Evolutionary conservation across 1,284 basidiomycete genomes (phyloP).

Genomic region (Boletus sp.): DNA sequence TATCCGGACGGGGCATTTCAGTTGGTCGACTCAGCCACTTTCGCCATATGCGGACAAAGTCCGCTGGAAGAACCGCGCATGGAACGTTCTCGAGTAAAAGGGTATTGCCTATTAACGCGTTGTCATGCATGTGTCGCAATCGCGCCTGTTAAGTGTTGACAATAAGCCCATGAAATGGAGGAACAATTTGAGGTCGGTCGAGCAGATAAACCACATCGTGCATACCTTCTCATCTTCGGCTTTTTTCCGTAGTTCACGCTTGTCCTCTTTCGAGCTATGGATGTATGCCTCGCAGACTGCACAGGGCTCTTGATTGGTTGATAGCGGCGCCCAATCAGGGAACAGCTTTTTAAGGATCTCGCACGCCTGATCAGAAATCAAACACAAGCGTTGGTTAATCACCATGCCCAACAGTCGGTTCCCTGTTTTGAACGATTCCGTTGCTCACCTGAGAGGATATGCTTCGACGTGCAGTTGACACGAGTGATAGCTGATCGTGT

Average conservation of each 20-base stretch:
- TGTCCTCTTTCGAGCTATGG: slow-evolving; percentile 56
- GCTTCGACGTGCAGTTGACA: slow-evolving; percentile 49
- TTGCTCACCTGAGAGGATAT: slow-evolving; percentile 55
- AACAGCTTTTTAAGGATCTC: slow-evolving; percentile 54
- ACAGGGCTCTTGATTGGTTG: slow-evolving; percentile 51
- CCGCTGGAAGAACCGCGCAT: slow-evolving; percentile 56
- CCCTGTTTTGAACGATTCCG: slow-evolving; percentile 8
- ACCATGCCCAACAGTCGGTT: slow-evolving; percentile 13
- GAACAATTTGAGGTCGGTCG: background rate
- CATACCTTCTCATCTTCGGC: slow-evolving; percentile 73
- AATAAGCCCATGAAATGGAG: slow-evolving; percentile 16
- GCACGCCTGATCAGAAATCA: slow-evolving; percentile 44
- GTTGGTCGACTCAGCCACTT: slow-evolving; percentile 63
- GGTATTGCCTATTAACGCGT: slow-evolving; percentile 45
- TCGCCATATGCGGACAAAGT: slow-evolving; percentile 63
- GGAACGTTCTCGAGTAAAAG: slow-evolving; percentile 43
- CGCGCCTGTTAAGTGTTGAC: slow-evolving; percentile 41
- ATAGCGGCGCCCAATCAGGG: slow-evolving; percentile 58
- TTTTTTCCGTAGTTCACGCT: slow-evolving; percentile 51
- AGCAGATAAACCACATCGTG: slow-evolving; percentile 1
- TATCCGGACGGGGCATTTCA: slow-evolving; percentile 52
- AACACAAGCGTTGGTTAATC: slow-evolving; percentile 17
- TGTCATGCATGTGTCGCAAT: slow-evolving; percentile 58
- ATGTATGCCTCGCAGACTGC: slow-evolving; percentile 53
- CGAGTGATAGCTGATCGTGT: slow-evolving; percentile 57